These are phyloP conservation scores for Penicillium paneum DNA, from an alignment of 2,329 filamentous ascomycete species.

Conservation along the genomic window DNA sequence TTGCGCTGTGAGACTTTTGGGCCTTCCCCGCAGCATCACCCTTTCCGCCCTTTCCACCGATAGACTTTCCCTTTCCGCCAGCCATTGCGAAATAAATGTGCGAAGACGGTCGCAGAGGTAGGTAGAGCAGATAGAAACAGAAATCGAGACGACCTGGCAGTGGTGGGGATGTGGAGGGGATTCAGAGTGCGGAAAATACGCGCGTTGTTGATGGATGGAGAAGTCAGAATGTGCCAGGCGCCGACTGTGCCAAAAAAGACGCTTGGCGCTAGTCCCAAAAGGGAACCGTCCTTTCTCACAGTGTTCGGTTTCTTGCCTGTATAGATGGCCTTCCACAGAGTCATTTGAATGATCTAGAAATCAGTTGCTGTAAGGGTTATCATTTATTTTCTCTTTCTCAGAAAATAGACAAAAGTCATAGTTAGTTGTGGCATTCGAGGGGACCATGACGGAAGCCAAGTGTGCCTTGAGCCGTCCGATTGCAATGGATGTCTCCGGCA, in stretches of 20 bases:
- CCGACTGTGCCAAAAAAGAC: constrained; percentile 40
- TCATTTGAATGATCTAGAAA: neutral
- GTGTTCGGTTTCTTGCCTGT: neutral
- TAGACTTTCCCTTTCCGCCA: constrained; percentile 91
- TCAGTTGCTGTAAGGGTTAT: neutral
- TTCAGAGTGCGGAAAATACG: constrained; percentile 29
- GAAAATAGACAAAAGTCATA: neutral
- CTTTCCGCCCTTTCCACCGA: constrained; percentile 85
- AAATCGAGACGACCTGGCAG: constrained; percentile 20
- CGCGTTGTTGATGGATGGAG: constrained; percentile 46
- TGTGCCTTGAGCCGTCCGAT: neutral
- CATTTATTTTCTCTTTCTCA: neutral
- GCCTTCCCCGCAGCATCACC: constrained; percentile 82
- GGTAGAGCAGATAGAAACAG: constrained; percentile 27
- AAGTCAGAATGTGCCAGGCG: constrained; percentile 37
- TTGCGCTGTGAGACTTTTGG: constrained; percentile 89
- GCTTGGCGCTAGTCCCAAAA: constrained; percentile 38
- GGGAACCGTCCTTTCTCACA: constrained; percentile 17
- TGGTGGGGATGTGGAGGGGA: constrained; percentile 30
- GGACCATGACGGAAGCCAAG: neutral
- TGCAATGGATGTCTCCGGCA: neutral
- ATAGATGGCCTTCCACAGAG: neutral
- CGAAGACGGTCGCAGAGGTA: constrained; percentile 22
- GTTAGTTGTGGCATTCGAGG: neutral
- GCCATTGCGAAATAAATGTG: constrained; percentile 54